Evolutionary conservation across 1,139 yeast species (phyloP).

Genomic region (Ogataea hybrid): DNA sequence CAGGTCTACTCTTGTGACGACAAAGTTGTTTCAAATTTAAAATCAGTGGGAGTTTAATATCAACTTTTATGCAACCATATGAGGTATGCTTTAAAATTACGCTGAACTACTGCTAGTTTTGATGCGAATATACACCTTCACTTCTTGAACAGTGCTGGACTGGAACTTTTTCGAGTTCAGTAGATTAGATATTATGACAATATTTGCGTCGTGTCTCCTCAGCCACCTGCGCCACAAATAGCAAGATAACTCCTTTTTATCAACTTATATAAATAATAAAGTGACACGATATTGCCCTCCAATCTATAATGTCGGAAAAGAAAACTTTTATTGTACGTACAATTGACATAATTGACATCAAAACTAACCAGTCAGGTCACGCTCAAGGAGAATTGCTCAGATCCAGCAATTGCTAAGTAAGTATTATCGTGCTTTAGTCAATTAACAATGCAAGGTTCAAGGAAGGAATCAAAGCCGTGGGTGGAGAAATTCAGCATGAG

Average conservation of each 20-base stretch:
- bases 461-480: constrained; percentile 36
- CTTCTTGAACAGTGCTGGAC: too few relatives aligned
- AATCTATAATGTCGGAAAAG: constrained; percentile 11
- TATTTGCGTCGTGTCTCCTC: background rate
- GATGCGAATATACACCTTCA: too few relatives aligned
- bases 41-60: too few relatives aligned
- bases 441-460: constrained; percentile 28
- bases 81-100: too few relatives aligned
- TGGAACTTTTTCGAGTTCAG: too few relatives aligned
- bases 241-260: background rate
- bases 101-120: too few relatives aligned
- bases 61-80: too few relatives aligned
- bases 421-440: constrained; percentile 10
- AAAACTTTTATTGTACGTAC: constrained; percentile 19
- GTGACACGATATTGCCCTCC: background rate
- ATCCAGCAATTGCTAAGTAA: constrained; percentile 30
- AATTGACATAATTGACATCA: background rate
- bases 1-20: too few relatives aligned
- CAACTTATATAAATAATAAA: background rate
- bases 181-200: too few relatives aligned
- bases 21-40: too few relatives aligned
- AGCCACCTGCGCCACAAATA: constrained; percentile 4
- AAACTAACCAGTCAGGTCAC: constrained; percentile 23
- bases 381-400: constrained; percentile 27
- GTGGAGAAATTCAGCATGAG: constrained; percentile 65